Conservation (phyloP, 192 early-diverging fungal genomes). For the Obelidium mucronatum region DNA sequence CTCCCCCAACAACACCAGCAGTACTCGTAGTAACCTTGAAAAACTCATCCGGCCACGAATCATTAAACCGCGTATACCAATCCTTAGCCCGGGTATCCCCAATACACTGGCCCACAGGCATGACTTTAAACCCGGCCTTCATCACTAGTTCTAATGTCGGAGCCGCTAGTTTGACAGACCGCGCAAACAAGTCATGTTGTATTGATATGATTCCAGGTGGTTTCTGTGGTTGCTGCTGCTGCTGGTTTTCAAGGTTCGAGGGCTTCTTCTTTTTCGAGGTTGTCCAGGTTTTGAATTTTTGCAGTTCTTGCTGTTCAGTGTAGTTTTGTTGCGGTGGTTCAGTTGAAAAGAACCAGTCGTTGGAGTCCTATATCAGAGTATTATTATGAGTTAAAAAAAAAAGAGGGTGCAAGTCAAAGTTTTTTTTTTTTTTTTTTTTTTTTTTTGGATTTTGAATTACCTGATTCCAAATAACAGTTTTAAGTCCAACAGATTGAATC, state of each 20-base stretch:
- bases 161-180: neutral
- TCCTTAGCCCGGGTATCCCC: neutral
- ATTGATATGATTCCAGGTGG: slow-evolving; percentile 31
- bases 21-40: too few relatives aligned
- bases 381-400: too few relatives aligned
- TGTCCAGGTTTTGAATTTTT: slow-evolving; percentile 23
- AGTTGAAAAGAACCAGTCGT: slow-evolving; percentile 19
- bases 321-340: slow-evolving; percentile 16
- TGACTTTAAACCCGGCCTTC: slow-evolving; percentile 21
- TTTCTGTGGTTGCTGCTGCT: neutral
- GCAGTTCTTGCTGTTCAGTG: neutral
- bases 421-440: neutral
- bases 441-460: neutral
- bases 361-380: slow-evolving; percentile 17
- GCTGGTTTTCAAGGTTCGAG: neutral
- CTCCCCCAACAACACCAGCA: too few relatives aligned
- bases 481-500: slow-evolving; percentile 58
- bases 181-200: slow-evolving; percentile 29
- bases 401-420: neutral
- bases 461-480: slow-evolving; percentile 46
- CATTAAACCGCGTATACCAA: slow-evolving; percentile 10
- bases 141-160: slow-evolving; percentile 2
- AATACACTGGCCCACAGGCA: slow-evolving; percentile 18
- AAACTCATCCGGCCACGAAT: too few relatives aligned
- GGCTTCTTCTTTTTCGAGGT: slow-evolving; percentile 2